Evolutionary conservation across 495 filamentous ascomycete genomes (phyloP).

Genomic region (Hyaloscypha bicolor): DNA sequence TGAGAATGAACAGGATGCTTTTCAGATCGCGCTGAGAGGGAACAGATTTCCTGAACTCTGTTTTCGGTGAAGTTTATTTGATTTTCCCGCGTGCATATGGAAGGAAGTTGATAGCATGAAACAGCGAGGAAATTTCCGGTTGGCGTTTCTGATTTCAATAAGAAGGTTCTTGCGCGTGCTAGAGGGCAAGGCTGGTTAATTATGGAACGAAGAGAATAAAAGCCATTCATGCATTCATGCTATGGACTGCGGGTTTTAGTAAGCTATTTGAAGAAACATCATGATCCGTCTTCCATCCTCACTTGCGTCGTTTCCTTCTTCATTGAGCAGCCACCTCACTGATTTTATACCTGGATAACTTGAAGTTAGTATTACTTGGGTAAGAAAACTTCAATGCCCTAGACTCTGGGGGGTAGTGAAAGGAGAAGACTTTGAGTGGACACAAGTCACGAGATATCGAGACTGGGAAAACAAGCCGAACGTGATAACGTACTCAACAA

Average conservation of each 20-base stretch:
- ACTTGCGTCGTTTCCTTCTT: neutral
- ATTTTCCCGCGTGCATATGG: conserved; percentile 6
- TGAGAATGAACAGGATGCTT: neutral
- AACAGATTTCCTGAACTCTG: neutral
- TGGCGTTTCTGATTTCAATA: conserved; percentile 15
- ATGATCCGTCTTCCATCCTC: neutral
- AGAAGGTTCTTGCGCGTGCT: neutral
- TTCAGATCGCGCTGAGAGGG: neutral
- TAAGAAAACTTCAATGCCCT: neutral
- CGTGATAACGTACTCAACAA: conserved; percentile 48
- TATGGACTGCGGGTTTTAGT: neutral
- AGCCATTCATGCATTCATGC: neutral
- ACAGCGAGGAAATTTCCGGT: conserved; percentile 16
- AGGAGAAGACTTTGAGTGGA: too few relatives aligned
- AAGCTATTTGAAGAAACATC: neutral
- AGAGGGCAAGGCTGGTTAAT: neutral
- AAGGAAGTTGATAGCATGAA: conserved; percentile 5
- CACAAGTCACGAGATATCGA: too few relatives aligned
- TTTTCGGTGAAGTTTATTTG: neutral
- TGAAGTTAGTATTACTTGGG: neutral
- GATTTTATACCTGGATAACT: conserved; percentile 44
- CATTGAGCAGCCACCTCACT: conserved; percentile 48
- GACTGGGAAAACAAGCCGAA: too few relatives aligned
- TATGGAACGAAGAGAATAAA: neutral
- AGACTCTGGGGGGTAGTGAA: neutral